Conservation (phyloP, 768 basidiomycete genomes). For the Tricholoma hemisulphureum region DNA sequence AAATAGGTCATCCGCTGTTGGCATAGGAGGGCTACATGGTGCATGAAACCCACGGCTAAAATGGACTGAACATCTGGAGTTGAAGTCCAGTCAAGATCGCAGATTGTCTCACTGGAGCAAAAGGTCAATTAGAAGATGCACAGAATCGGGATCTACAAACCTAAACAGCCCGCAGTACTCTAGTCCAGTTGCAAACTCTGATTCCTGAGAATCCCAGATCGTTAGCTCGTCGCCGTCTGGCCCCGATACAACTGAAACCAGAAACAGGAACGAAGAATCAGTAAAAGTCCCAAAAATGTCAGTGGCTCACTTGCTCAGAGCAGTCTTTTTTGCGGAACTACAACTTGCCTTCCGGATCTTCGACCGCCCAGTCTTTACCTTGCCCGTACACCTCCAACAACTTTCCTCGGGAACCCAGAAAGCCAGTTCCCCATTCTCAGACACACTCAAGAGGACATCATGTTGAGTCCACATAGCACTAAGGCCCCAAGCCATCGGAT, state of each 20-base stretch:
- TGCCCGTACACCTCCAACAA: slow-evolving; percentile 69
- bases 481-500: slow-evolving; percentile 83
- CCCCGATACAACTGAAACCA: slow-evolving; percentile 54
- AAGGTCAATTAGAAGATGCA: background rate
- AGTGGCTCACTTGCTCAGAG: slow-evolving; percentile 57
- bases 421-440: slow-evolving; percentile 71
- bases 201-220: slow-evolving; percentile 95
- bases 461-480: slow-evolving; percentile 47
- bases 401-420: slow-evolving; percentile 77
- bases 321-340: slow-evolving; percentile 91
- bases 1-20: slow-evolving; percentile 93
- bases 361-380: slow-evolving; percentile 66
- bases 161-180: slow-evolving; percentile 67
- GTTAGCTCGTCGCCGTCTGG: slow-evolving; percentile 75
- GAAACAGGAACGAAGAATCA: slow-evolving; percentile 10
- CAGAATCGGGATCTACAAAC: slow-evolving; percentile 36
- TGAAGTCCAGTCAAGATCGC: slow-evolving; percentile 91
- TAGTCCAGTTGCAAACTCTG: slow-evolving; percentile 88
- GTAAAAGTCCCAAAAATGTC: background rate
- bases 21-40: slow-evolving; percentile 81
- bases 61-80: slow-evolving; percentile 89
- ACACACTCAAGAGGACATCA: slow-evolving; percentile 79
- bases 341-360: slow-evolving; percentile 73
- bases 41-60: slow-evolving; percentile 82
- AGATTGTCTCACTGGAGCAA: slow-evolving; percentile 51